Conservation (phyloP, 2,329 filamentous ascomycete species). For the Hirsutella minnesotensis region DNA sequence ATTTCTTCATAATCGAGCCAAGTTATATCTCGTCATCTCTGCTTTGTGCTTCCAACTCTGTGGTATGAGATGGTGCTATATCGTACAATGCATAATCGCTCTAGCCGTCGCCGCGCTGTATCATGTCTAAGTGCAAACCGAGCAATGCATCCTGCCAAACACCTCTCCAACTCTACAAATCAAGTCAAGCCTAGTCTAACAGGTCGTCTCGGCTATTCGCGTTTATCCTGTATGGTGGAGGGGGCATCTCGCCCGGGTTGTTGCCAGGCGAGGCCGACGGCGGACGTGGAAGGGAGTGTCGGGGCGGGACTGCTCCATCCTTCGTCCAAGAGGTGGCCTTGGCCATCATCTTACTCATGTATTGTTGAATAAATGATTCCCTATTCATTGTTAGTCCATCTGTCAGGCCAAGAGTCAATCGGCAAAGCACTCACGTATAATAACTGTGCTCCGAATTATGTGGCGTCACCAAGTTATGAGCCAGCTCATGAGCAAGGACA, state of each 20-base stretch:
- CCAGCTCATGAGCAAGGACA: conserved; percentile 88
- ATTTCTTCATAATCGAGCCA: background rate
- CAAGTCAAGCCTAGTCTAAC: conserved; percentile 5
- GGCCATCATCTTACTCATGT: conserved; percentile 58
- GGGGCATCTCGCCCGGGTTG: conserved; percentile 6
- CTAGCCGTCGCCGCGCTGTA: background rate
- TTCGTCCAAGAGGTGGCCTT: conserved; percentile 31
- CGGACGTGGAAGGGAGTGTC: conserved; percentile 3
- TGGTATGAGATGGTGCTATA: too few species aligned
- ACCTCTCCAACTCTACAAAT: background rate
- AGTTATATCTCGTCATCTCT: too few species aligned
- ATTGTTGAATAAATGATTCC: conserved; percentile 67
- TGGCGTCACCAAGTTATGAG: conserved; percentile 75
- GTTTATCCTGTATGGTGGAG: conserved; percentile 11
- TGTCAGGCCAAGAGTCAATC: background rate
- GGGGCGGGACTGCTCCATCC: background rate
- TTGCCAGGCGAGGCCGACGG: background rate
- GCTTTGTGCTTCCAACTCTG: too few species aligned
- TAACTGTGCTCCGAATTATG: conserved; percentile 75
- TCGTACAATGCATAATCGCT: background rate
- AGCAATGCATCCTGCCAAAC: too few species aligned
- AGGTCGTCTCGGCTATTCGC: conserved; percentile 4
- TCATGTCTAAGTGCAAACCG: conserved; percentile 1
- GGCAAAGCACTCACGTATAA: conserved; percentile 53
- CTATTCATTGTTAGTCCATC: conserved; percentile 21